Conservation (phyloP, 768 basidiomycete species). For the Xerocomus potaroensis region DNA sequence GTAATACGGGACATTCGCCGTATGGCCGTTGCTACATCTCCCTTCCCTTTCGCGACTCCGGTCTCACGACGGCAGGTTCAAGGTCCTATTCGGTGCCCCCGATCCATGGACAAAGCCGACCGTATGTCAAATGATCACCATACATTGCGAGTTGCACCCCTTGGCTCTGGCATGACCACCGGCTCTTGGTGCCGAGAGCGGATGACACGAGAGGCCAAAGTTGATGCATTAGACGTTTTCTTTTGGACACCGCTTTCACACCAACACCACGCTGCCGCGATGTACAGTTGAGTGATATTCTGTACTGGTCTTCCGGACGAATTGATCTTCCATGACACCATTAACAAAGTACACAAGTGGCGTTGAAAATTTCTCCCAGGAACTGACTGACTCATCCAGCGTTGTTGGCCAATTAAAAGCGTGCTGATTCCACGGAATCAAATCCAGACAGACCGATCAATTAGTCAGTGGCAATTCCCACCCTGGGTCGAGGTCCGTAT, state of each 20-base stretch:
- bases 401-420: not conserved
- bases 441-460: slow-evolving; percentile 2
- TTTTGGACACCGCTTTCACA: not conserved
- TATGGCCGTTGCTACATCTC: too few species aligned
- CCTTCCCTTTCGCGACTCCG: too few species aligned
- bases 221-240: not conserved
- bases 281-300: too few species aligned
- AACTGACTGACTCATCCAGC: not conserved
- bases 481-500: slow-evolving; percentile 6
- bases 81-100: too few species aligned
- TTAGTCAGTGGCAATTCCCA: slow-evolving; percentile 12
- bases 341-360: slow-evolving; percentile 1
- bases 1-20: too few species aligned
- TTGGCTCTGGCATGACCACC: not conserved
- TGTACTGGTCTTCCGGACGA: too few species aligned
- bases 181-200: not conserved
- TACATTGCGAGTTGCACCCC: too few species aligned
- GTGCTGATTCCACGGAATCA: slow-evolving; percentile 1
- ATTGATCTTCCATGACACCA: slow-evolving; percentile 3
- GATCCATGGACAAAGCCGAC: too few species aligned
- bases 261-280: not conserved
- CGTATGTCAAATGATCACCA: too few species aligned
- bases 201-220: not conserved
- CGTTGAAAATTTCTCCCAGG: slow-evolving; percentile 8
- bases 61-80: too few species aligned